phyloP scores from a whole-genome alignment of 2,329 filamentous ascomycete genomes.

The Fusarium longipes region DNA sequence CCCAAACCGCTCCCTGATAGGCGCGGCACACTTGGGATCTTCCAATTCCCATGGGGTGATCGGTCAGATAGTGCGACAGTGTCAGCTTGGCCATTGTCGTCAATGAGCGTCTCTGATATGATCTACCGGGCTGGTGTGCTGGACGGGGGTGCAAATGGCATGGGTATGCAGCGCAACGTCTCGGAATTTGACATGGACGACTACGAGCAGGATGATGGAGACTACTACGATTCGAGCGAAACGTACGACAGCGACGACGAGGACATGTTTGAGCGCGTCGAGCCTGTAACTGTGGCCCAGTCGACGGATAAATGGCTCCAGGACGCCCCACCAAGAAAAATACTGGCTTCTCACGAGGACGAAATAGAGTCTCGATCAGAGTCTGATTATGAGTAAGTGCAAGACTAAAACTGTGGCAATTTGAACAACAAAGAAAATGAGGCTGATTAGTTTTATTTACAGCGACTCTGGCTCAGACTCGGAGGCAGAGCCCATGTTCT shows the following conservation, averaged over 20 bases:
- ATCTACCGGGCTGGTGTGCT: constrained; percentile 51
- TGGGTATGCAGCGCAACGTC: constrained; percentile 57
- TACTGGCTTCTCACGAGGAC: constrained; percentile 34
- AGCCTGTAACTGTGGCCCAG: constrained; percentile 70
- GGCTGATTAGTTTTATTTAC: background rate
- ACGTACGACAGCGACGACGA: constrained; percentile 53
- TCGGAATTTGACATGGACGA: constrained; percentile 66
- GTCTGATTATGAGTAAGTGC: constrained; percentile 27
- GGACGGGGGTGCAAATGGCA: constrained; percentile 17
- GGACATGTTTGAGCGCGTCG: constrained; percentile 63
- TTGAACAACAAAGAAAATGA: background rate
- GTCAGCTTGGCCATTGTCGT: constrained; percentile 53
- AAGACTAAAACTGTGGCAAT: background rate
- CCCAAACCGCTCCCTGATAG: constrained; percentile 69
- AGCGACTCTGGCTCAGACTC: background rate
- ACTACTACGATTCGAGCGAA: constrained; percentile 48
- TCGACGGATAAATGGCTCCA: constrained; percentile 58
- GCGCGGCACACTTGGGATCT: constrained; percentile 70
- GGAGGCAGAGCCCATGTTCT: background rate
- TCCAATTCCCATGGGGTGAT: constrained; percentile 75
- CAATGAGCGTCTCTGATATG: constrained; percentile 63
- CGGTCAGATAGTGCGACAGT: constrained; percentile 66
- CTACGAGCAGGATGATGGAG: constrained; percentile 64
- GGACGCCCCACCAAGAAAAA: constrained; percentile 32
- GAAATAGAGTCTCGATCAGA: constrained; percentile 13